Evolutionary conservation across 2,329 filamentous ascomycete species (phyloP).

Genomic region (Harringtonia lauricola): DNA sequence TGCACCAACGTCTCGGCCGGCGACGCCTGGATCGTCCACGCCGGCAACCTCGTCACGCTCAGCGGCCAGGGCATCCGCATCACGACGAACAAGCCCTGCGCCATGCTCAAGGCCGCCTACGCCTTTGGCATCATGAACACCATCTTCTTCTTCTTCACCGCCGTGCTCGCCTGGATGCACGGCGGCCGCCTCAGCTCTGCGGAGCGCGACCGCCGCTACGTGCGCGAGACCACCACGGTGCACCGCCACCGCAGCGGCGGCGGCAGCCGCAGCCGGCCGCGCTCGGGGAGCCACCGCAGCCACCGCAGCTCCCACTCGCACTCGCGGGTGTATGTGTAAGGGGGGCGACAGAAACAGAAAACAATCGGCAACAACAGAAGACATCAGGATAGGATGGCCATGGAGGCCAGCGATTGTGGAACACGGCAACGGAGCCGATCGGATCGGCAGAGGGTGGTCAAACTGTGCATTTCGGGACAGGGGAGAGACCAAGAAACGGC

Average conservation of each 20-base stretch:
- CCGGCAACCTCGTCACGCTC: slow-evolving; percentile 52
- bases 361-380: neutral
- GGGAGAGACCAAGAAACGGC: no score
- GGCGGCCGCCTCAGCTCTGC: slow-evolving; percentile 29
- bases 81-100: slow-evolving; percentile 63
- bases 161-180: slow-evolving; percentile 54
- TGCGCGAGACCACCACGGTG: slow-evolving; percentile 35
- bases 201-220: slow-evolving; percentile 36
- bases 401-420: no score
- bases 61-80: slow-evolving; percentile 39
- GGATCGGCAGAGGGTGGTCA: no score
- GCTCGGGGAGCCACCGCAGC: slow-evolving; percentile 27
- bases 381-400: no score
- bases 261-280: slow-evolving; percentile 26
- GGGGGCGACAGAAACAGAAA: neutral
- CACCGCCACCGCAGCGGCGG: slow-evolving; percentile 26
- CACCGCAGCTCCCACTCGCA: slow-evolving; percentile 37
- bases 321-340: slow-evolving; percentile 37
- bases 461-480: no score
- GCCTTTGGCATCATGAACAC: slow-evolving; percentile 84
- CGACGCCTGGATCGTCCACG: slow-evolving; percentile 40
- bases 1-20: slow-evolving; percentile 50
- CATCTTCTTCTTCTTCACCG: slow-evolving; percentile 70
- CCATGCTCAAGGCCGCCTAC: slow-evolving; percentile 85
- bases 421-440: no score